Evolutionary conservation across 2,329 filamentous ascomycete genomes (phyloP).

Genomic region (Ophiostoma himal-ulmi): DNA sequence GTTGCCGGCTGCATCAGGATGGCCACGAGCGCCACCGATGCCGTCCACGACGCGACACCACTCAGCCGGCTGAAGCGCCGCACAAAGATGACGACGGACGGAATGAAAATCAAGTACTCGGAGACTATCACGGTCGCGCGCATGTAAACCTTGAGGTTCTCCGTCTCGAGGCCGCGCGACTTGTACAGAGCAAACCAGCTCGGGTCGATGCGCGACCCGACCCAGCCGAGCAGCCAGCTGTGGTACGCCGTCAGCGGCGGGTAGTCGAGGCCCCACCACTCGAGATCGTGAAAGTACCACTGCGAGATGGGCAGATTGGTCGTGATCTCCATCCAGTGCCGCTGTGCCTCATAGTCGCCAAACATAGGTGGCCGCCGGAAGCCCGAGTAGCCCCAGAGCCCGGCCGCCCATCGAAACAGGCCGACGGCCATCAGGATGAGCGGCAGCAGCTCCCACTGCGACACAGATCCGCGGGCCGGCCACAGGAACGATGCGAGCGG

Average conservation of each 20-base stretch:
- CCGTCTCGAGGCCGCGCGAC: slow-evolving; percentile 76
- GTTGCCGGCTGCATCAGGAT: slow-evolving; percentile 87
- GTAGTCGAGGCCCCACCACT: slow-evolving; percentile 98
- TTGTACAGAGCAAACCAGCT: slow-evolving; percentile 81
- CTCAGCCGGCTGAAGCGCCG: slow-evolving; percentile 72
- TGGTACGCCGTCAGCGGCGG: slow-evolving; percentile 97
- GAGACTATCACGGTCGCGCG: slow-evolving; percentile 83
- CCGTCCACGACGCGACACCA: slow-evolving; percentile 73
- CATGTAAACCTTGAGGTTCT: slow-evolving; percentile 88
- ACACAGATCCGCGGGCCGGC: slow-evolving; percentile 75
- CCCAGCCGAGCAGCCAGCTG: slow-evolving; percentile 86
- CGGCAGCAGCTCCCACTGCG: slow-evolving; percentile 88
- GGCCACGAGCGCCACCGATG: slow-evolving; percentile 77
- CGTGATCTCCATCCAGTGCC: slow-evolving; percentile 98
- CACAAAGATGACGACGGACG: slow-evolving; percentile 78
- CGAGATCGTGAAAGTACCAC: slow-evolving; percentile 96
- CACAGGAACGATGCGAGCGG: slow-evolving; percentile 91
- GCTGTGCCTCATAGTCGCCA: slow-evolving; percentile 94
- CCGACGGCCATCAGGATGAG: slow-evolving; percentile 84
- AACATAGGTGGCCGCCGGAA: slow-evolving; percentile 74
- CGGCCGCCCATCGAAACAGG: slow-evolving; percentile 86
- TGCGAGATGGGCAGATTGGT: slow-evolving; percentile 80
- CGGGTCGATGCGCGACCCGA: slow-evolving; percentile 73
- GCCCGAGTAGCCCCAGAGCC: slow-evolving; percentile 95
- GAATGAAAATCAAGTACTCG: slow-evolving; percentile 85